Conservation (phyloP, 192 early-diverging fungal species). For the Thamnidium elegans region DNA sequence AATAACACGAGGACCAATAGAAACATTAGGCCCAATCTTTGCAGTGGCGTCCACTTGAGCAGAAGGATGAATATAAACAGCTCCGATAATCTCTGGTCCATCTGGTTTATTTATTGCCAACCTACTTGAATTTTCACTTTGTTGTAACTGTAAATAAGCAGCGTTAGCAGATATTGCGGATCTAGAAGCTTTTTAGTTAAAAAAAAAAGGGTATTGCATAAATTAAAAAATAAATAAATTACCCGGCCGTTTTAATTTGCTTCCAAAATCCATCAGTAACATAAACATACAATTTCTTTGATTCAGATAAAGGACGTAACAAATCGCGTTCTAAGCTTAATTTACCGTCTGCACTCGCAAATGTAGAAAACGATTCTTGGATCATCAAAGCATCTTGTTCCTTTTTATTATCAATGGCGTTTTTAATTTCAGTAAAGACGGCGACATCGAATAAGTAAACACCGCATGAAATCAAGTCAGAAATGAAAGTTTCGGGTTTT, state of each 20-base stretch:
- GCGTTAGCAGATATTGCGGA: slow-evolving; percentile 94
- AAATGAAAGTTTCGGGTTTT: slow-evolving; percentile 95
- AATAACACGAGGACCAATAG: slow-evolving; percentile 84
- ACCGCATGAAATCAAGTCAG: slow-evolving; percentile 92
- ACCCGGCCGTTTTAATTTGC: slow-evolving; percentile 86
- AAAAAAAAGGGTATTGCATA: not conserved
- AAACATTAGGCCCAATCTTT: slow-evolving; percentile 95
- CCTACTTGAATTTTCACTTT: slow-evolving; percentile 57
- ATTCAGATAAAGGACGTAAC: slow-evolving; percentile 78
- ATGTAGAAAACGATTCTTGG: slow-evolving; percentile 22
- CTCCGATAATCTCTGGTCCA: slow-evolving; percentile 79
- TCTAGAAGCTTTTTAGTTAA: slow-evolving; percentile 26
- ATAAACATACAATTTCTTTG: slow-evolving; percentile 88
- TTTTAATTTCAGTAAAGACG: slow-evolving; percentile 82
- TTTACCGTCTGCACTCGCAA: slow-evolving; percentile 44
- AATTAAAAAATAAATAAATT: not conserved
- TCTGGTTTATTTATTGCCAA: slow-evolving; percentile 47
- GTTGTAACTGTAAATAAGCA: slow-evolving; percentile 83
- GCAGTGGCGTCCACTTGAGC: slow-evolving; percentile 90
- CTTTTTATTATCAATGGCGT: slow-evolving; percentile 70
- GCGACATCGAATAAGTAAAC: slow-evolving; percentile 91
- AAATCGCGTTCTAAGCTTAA: slow-evolving; percentile 93
- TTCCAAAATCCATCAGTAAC: slow-evolving; percentile 90
- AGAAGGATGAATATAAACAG: slow-evolving; percentile 95
- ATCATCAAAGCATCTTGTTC: slow-evolving; percentile 30